Conservation (phyloP, 768 basidiomycete genomes). For the Tephrocybe sp. region DNA sequence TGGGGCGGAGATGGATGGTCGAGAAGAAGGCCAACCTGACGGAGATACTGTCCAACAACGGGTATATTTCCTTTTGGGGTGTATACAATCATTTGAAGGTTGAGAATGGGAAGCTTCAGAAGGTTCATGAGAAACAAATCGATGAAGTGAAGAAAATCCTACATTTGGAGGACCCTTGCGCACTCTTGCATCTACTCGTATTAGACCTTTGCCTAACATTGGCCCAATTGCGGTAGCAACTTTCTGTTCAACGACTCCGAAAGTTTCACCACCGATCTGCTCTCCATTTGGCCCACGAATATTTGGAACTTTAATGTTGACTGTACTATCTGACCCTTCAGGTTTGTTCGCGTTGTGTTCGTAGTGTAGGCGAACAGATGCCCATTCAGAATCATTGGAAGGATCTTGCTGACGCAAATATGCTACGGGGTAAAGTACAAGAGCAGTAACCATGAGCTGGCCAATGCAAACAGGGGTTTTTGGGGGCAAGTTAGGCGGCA, state of each 20-base stretch:
- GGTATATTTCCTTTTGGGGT: slow-evolving; percentile 92
- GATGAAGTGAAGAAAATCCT: slow-evolving; percentile 15
- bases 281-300: slow-evolving; percentile 52
- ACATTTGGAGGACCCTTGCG: slow-evolving; percentile 63
- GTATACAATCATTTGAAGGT: slow-evolving; percentile 84
- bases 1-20: slow-evolving; percentile 76
- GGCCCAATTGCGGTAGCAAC: slow-evolving; percentile 77
- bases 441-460: slow-evolving; percentile 75
- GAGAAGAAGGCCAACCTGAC: slow-evolving; percentile 64
- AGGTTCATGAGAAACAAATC: slow-evolving; percentile 7
- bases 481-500: slow-evolving; percentile 63
- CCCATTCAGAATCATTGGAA: slow-evolving; percentile 57
- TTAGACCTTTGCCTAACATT: slow-evolving; percentile 82
- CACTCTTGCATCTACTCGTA: slow-evolving; percentile 76
- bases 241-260: slow-evolving; percentile 85
- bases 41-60: slow-evolving; percentile 76
- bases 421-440: slow-evolving; percentile 78
- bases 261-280: slow-evolving; percentile 55
- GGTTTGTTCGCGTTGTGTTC: slow-evolving; percentile 61
- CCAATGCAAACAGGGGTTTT: slow-evolving; percentile 90
- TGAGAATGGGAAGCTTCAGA: slow-evolving; percentile 72
- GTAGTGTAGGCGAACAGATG: slow-evolving; percentile 64
- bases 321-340: slow-evolving; percentile 57
- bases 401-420: slow-evolving; percentile 55
- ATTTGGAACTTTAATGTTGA: slow-evolving; percentile 72